Conservation (phyloP, 2,329 filamentous ascomycete species). For the Scopulariopsis brevicaulis region DNA sequence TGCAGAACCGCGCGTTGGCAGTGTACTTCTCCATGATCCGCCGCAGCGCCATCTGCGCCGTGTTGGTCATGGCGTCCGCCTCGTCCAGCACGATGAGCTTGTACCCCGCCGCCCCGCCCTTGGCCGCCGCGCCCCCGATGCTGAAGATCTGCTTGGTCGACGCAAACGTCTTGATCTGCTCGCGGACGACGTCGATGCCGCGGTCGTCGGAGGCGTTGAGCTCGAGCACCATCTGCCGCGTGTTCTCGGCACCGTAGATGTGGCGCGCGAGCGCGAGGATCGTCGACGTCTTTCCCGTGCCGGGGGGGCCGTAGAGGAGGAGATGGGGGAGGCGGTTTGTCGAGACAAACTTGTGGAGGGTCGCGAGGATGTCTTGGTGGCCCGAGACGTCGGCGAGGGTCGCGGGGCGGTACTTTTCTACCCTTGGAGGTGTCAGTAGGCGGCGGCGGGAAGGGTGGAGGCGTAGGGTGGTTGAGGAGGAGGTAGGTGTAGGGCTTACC, state of each 20-base stretch:
- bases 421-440: slow-evolving; percentile 39
- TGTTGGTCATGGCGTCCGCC: slow-evolving; percentile 99
- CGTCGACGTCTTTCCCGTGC: slow-evolving; percentile 95
- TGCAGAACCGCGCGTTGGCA: slow-evolving; percentile 92
- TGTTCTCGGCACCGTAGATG: slow-evolving; percentile 85
- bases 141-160: slow-evolving; percentile 95
- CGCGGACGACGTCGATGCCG: slow-evolving; percentile 93
- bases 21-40: slow-evolving; percentile 99
- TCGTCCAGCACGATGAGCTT: slow-evolving; percentile 98
- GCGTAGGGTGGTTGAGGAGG: slow-evolving; percentile 2
- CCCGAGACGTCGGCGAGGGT: slow-evolving; percentile 88
- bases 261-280: slow-evolving; percentile 84
- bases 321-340: slow-evolving; percentile 90
- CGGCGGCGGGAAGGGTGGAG: too few species aligned
- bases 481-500: slow-evolving; percentile 38
- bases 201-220: slow-evolving; percentile 95
- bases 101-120: slow-evolving; percentile 51
- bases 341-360: slow-evolving; percentile 96
- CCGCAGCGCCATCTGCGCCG: slow-evolving; percentile 92
- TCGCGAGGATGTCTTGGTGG: slow-evolving; percentile 93
- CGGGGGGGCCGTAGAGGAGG: slow-evolving; percentile 90
- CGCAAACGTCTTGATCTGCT: slow-evolving; percentile 99
- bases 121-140: slow-evolving; percentile 23
- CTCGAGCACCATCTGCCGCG: slow-evolving; percentile 97
- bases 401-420: slow-evolving; percentile 91